Evolutionary conservation across 306 rosid species (phyloP), one percentile per base, ranked within the genome.

Genomic region (Cucumis cinereus): DNA sequence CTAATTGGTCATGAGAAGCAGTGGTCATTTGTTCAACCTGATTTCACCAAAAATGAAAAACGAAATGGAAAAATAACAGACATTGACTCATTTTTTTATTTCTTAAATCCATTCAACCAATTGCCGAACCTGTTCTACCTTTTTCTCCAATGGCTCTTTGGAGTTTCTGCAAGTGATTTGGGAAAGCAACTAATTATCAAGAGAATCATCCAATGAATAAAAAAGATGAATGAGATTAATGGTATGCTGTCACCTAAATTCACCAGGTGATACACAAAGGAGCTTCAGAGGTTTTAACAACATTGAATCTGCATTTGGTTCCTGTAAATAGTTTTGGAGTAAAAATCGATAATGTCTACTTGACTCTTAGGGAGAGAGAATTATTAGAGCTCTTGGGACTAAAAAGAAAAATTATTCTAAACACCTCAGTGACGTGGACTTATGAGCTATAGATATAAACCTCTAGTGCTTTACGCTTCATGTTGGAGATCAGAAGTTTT

Each of bases 401-500:
- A 10, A 12, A 69, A 43, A 69, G 8, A 3, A 69, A 6, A 45
- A 69, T 14, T 43, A 45, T 69, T 69, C 49, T 69, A 69, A 19
- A 69, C 74, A 45, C n/a, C 74, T 14, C 17, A 69, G 16, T 41
- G 53, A 71, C 54, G 73, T 78, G 47, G 77, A 45, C 41, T 33
- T 41, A 66, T 58, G 13, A 30, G 20, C 55, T 68, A 16, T 28
- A 61, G 45, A 67, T 35, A 86, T 45, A 74, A 74, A 94, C 96
- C 95, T 90, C 93, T 35, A 75, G 50, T 59, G 77, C 47, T 83
- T 89, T 94, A 77, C 95, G 85, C 88, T 91, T 92, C 89, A 85
- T 77, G 73, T 77, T 75, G 23, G 78, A 74, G 77, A 68, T 77
- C 13, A 47, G 61, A 70, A 78, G 76, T 82, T 66, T 83, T 79